Conservation (phyloP, 805 yeast genomes). For the Teunomyces barrocoloradensis region DNA sequence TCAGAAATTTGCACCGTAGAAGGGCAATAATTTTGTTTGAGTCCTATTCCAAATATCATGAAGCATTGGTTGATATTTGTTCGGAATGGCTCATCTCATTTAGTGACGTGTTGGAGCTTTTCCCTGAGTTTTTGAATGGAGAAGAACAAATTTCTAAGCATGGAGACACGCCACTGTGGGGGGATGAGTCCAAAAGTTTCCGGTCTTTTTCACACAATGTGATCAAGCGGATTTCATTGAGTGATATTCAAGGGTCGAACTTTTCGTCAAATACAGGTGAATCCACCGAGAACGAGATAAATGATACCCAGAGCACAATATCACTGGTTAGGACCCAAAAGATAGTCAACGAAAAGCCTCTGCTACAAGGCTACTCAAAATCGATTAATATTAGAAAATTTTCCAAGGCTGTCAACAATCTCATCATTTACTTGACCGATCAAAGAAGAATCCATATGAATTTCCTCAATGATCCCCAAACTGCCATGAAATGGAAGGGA, state of each 20-base stretch:
- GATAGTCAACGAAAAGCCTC: neutral
- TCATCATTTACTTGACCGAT: conserved; percentile 51
- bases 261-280: conserved; percentile 11
- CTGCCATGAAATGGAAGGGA: conserved; percentile 44
- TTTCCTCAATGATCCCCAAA: conserved; percentile 31
- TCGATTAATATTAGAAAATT: conserved; percentile 24
- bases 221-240: conserved; percentile 18
- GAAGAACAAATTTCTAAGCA: conserved; percentile 10
- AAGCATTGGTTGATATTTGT: conserved; percentile 37
- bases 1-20: conserved; percentile 35
- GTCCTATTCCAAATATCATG: conserved; percentile 33
- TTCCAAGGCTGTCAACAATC: conserved; percentile 35
- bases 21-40: conserved; percentile 34
- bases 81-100: conserved; percentile 41
- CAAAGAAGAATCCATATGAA: conserved; percentile 48
- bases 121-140: conserved; percentile 38
- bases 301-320: neutral
- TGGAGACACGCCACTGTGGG: conserved; percentile 7
- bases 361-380: conserved; percentile 12
- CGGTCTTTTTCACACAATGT: conserved; percentile 14
- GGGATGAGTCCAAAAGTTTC: conserved; percentile 11
- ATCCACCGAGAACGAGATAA: conserved; percentile 14
- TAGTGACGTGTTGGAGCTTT: conserved; percentile 31
- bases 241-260: conserved; percentile 14
- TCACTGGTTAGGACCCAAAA: conserved; percentile 1